Percentiles rank a stretch among this genome's conserved stretches.
Evolutionary conservation across 129 eudicot genomes (phyloP).

Genomic region (Flaveria brownii): DNA sequence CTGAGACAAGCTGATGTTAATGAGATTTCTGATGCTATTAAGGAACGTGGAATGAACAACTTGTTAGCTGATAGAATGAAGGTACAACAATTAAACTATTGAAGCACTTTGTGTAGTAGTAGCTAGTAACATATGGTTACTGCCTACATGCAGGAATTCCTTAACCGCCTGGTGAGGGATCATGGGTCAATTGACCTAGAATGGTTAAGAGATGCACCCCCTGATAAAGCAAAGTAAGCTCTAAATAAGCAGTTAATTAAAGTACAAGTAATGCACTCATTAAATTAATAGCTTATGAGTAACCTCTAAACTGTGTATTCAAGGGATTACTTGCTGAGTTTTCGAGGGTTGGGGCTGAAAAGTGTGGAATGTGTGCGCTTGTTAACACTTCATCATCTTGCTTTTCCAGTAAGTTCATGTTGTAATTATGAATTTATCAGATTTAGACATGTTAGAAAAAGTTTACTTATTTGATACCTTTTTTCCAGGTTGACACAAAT

Average conservation of each 20-base stretch:
- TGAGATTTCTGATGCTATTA: constrained; percentile 70
- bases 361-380: constrained; percentile 98
- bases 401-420: constrained; percentile 78
- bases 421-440: not conserved
- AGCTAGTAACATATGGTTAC: not conserved
- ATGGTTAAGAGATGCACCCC: constrained; percentile 88
- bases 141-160: constrained; percentile 61
- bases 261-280: not conserved
- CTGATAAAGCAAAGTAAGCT: constrained; percentile 84
- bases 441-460: not conserved
- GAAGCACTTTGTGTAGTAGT: not conserved
- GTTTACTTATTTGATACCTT: not conserved
- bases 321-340: constrained; percentile 81
- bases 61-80: constrained; percentile 84
- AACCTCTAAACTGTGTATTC: constrained; percentile 14
- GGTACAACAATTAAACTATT: constrained; percentile 41
- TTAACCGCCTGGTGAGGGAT: constrained; percentile 73
- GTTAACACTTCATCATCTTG: constrained; percentile 92
- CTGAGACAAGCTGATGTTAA: constrained; percentile 63
- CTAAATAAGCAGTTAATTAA: not conserved
- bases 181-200: constrained; percentile 84
- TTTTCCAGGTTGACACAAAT: constrained; percentile 86
- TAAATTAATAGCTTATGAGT: constrained; percentile 3
- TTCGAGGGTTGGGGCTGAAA: constrained; percentile 86
- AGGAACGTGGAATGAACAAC: constrained; percentile 95